A percentile compares a stretch with the other conserved stretches of the same genome.
phyloP scores from a whole-genome alignment of 164 flowering plant genomes.

The Aristolochia californica region DNA sequence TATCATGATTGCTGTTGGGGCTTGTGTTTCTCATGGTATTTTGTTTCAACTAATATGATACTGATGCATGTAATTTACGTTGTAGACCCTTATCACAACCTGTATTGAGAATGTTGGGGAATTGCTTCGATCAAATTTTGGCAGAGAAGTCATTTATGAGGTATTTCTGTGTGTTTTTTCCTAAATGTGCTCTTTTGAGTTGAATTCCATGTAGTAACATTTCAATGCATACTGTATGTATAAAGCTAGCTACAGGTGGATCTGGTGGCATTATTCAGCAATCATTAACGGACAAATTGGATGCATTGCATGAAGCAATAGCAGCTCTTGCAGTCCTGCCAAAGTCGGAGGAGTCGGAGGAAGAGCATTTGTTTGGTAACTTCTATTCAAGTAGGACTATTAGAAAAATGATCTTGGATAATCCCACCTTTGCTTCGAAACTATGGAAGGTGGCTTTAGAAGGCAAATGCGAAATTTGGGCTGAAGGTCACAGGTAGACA shows the following conservation, averaged over 20 bases:
- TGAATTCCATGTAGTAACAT: neutral
- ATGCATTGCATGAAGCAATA: constrained; percentile 42
- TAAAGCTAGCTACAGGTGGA: constrained; percentile 78
- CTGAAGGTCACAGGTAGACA: constrained; percentile 82
- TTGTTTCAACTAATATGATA: too few species aligned
- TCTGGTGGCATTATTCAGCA: constrained; percentile 52
- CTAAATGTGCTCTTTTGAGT: neutral
- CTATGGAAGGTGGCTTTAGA: constrained; percentile 63
- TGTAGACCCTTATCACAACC: constrained; percentile 55
- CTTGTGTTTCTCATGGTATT: too few species aligned
- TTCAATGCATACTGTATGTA: neutral
- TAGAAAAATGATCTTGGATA: constrained; percentile 69
- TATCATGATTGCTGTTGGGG: too few species aligned
- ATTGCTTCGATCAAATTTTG: constrained; percentile 63
- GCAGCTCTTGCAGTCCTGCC: constrained; percentile 59
- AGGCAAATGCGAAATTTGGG: constrained; percentile 66
- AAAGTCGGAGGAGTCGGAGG: constrained; percentile 38
- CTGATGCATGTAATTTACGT: neutral
- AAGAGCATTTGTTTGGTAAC: constrained; percentile 78
- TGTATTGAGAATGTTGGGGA: constrained; percentile 66
- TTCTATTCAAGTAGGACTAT: constrained; percentile 90
- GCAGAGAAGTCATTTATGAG: constrained; percentile 85
- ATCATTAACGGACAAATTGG: constrained; percentile 49
- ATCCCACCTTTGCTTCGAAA: constrained; percentile 61
- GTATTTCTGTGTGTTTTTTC: constrained; percentile 18